These are phyloP conservation scores for Hippophae tibetana DNA, from an alignment of 306 rosid species.

Conservation along the genomic window DNA sequence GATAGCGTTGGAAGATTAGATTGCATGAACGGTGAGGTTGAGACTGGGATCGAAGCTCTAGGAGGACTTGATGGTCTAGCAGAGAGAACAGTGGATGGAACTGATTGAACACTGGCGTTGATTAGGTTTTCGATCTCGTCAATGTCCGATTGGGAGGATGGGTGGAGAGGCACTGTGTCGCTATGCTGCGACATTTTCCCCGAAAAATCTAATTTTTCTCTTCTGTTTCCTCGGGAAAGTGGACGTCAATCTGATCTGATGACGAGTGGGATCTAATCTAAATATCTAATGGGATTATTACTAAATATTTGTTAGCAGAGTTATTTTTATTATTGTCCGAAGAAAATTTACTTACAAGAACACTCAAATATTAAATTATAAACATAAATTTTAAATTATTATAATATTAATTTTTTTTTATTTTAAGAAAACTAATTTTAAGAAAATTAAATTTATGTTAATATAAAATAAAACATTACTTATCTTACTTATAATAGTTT, in stretches of 20 bases:
- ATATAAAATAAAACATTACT: too few relatives aligned
- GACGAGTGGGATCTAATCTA: not conserved
- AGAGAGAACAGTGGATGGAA: constrained; percentile 54
- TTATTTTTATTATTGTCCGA: too few relatives aligned
- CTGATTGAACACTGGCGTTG: constrained; percentile 50
- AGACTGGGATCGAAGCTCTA: constrained; percentile 79
- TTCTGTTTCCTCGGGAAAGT: constrained; percentile 21
- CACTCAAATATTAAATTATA: too few relatives aligned
- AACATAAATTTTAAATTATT: too few relatives aligned
- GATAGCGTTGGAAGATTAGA: constrained; percentile 25
- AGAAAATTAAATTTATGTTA: too few relatives aligned
- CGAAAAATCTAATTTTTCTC: not conserved
- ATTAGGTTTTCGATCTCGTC: constrained; percentile 99
- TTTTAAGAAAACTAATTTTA: too few relatives aligned
- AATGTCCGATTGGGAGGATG: constrained; percentile 89
- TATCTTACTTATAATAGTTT: too few relatives aligned
- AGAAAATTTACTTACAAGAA: too few relatives aligned
- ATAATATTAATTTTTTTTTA: too few relatives aligned
- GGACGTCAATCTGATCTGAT: not conserved
- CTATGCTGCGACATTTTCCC: constrained; percentile 68
- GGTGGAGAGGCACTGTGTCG: constrained; percentile 86
- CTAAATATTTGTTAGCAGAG: too few relatives aligned
- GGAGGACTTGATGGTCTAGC: constrained; percentile 75
- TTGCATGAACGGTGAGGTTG: constrained; percentile 42
- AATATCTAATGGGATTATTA: too few relatives aligned